phyloP scores from a whole-genome alignment of 2,329 filamentous ascomycete genomes.

The Claviceps capensis region DNA sequence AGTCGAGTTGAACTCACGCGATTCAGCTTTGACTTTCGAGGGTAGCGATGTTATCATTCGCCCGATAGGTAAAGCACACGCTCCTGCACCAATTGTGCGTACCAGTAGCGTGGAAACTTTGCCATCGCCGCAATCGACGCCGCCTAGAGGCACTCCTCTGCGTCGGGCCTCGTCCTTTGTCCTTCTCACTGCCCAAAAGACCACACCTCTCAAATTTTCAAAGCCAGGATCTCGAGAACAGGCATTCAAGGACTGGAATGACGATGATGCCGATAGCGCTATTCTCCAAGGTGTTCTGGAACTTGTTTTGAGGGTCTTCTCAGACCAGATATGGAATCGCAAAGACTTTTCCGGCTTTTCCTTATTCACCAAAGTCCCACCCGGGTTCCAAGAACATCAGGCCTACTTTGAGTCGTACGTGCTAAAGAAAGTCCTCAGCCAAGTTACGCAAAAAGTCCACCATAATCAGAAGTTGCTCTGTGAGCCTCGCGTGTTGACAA shows the following conservation, averaged over 20 bases:
- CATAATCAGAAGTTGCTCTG: constrained; percentile 57
- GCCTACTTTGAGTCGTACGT: constrained; percentile 91
- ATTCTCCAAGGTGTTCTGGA: constrained; percentile 67
- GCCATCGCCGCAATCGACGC: constrained; percentile 31
- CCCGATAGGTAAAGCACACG: constrained; percentile 46
- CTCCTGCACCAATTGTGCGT: constrained; percentile 56
- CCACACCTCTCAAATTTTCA: constrained; percentile 39
- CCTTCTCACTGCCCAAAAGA: constrained; percentile 60
- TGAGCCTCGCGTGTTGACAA: constrained; percentile 75
- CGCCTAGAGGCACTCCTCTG: constrained; percentile 45
- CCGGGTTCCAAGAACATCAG: constrained; percentile 87
- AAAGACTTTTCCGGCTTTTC: constrained; percentile 88
- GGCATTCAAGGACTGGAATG: constrained; percentile 2
- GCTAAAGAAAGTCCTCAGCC: constrained; percentile 58
- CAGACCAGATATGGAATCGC: constrained; percentile 69
- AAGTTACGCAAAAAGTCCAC: constrained; percentile 56
- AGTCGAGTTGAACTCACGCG: constrained; percentile 72
- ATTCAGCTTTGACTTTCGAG: constrained; percentile 71
- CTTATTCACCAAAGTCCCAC: constrained; percentile 75
- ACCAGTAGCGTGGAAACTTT: constrained; percentile 47
- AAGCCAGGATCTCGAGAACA: constrained; percentile 16
- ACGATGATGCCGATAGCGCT: constrained; percentile 46
- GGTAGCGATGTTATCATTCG: constrained; percentile 75
- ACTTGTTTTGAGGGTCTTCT: constrained; percentile 65
- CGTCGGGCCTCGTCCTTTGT: constrained; percentile 84